Evolutionary conservation across 352 stramenopile species (phyloP).

Genomic region (Pythium oligandrum): DNA sequence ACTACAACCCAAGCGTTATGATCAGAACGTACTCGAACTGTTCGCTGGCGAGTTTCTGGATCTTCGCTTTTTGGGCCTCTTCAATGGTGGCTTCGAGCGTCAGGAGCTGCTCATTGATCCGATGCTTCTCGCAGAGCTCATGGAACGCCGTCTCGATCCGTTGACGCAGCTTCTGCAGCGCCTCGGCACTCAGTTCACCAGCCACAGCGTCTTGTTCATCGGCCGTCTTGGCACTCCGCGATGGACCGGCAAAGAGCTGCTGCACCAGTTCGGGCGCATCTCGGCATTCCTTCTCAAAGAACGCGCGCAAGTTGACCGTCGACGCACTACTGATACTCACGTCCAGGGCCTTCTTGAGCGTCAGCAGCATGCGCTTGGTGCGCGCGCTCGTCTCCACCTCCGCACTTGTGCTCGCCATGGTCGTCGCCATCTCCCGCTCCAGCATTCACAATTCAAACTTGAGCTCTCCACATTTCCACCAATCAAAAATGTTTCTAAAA

Average conservation of each 20-base stretch:
- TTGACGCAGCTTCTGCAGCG: slow-evolving; percentile 45
- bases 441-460: slow-evolving; percentile 4
- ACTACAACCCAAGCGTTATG: too few species aligned
- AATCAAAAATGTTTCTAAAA: too few species aligned
- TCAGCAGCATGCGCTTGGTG: slow-evolving; percentile 55
- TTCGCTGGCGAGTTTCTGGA: slow-evolving; percentile 27
- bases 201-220: slow-evolving; percentile 22
- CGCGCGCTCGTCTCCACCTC: slow-evolving; percentile 24
- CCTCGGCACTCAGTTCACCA: slow-evolving; percentile 44
- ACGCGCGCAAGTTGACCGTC: slow-evolving; percentile 36
- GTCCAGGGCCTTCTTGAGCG: slow-evolving; percentile 62
- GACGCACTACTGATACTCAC: slow-evolving; percentile 48
- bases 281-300: slow-evolving; percentile 45
- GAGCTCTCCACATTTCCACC: slow-evolving; percentile 2
- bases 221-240: neutral
- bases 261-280: slow-evolving; percentile 44
- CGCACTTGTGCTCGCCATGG: slow-evolving; percentile 8
- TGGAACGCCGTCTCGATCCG: slow-evolving; percentile 53
- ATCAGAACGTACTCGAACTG: slow-evolving; percentile 15
- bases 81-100: slow-evolving; percentile 43
- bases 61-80: slow-evolving; percentile 31
- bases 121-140: slow-evolving; percentile 41
- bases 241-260: slow-evolving; percentile 32
- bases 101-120: slow-evolving; percentile 42
- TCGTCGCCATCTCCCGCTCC: slow-evolving; percentile 17